These are phyloP conservation scores for Pseudevernia furfuracea DNA, from an alignment of 495 filamentous ascomycete genomes.

Conservation along the genomic window DNA sequence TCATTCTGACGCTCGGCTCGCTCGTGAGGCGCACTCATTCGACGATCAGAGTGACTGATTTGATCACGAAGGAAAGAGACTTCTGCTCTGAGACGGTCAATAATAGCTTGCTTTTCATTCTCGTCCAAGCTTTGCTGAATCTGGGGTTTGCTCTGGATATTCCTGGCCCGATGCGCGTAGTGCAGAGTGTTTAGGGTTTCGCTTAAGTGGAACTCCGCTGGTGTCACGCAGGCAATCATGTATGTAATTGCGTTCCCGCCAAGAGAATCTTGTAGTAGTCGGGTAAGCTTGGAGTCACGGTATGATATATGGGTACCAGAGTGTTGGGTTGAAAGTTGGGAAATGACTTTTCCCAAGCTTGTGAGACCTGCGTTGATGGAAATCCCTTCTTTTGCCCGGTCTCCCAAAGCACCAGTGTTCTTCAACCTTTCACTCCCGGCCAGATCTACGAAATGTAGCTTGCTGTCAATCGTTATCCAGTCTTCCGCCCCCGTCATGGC, in stretches of 20 bases:
- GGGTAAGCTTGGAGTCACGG: slow-evolving; percentile 91
- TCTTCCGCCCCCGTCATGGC: slow-evolving; percentile 61
- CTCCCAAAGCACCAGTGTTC: slow-evolving; percentile 92
- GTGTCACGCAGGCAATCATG: slow-evolving; percentile 98
- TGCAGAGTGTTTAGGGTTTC: slow-evolving; percentile 95
- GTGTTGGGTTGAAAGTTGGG: slow-evolving; percentile 86
- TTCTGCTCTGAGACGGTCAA: slow-evolving; percentile 90
- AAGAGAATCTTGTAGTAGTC: slow-evolving; percentile 94
- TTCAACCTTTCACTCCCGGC: slow-evolving; percentile 96
- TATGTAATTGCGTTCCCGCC: slow-evolving; percentile 97
- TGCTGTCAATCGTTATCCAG: slow-evolving; percentile 87
- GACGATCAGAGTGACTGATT: slow-evolving; percentile 63
- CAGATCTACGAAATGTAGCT: slow-evolving; percentile 97
- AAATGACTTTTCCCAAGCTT: slow-evolving; percentile 95
- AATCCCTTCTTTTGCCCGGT: slow-evolving; percentile 93
- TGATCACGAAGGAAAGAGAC: slow-evolving; percentile 92
- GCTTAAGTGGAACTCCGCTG: slow-evolving; percentile 93
- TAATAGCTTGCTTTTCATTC: slow-evolving; percentile 86
- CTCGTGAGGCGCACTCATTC: slow-evolving; percentile 51
- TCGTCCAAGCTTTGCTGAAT: slow-evolving; percentile 91
- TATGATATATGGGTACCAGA: slow-evolving; percentile 92
- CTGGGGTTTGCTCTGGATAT: slow-evolving; percentile 93
- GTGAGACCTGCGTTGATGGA: slow-evolving; percentile 97
- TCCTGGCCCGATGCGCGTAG: slow-evolving; percentile 91
- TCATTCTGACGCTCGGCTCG: slow-evolving; percentile 72